Base-by-base conservation (phyloP, 2,329 filamentous ascomycete genomes). In the Pseudodiploospora longispora region DNA sequence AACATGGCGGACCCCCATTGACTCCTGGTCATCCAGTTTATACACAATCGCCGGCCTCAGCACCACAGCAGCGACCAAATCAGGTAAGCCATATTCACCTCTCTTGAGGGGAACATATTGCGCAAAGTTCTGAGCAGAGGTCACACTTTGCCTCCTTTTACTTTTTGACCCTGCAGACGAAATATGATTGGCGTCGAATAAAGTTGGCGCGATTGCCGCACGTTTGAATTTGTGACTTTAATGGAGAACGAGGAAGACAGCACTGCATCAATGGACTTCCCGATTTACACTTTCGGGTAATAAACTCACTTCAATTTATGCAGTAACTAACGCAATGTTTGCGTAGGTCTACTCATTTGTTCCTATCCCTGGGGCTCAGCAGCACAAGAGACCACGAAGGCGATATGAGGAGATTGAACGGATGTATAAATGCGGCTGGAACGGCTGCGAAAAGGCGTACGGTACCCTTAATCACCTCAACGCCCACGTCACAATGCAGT, bases 401-500 rank as follows among this genome's bases (percentile, higher is more conserved):
- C 81, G 93, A 43, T 98, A 96, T 58, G 93, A 98, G 67, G 93
- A 98, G 64, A 98, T 98, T 56, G 93, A 98, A 71, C 83, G 93
- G 61, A 97, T 98, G 93, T 97, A 98, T 74, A 97, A 97, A 68
- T 98, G 93, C 61, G 93, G 91, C 28, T 97, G 89, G 87, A 91
- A 96, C 53, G 90, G 90, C 6, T 98, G 93, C 61, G 93, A 98
- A 67, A 98, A 98, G 70, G 93, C 93, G 3, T 98, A 98, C 56
- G 93, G 93, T 48, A 98, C 93, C 39, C 70, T 98, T 50, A 98
- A 98, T 65, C 93, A 98, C 63, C 66, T 98, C 55, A 98, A 98
- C 61, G 93, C 93, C 34, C 93, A 98, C 60, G 93, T 98, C 40
- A 97, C 93, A 10, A 97, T 97, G 93, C 93, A 98, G 65, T 93